Evolutionary conservation across 768 basidiomycete genomes (phyloP).

Genomic region (Lactarius indigo): DNA sequence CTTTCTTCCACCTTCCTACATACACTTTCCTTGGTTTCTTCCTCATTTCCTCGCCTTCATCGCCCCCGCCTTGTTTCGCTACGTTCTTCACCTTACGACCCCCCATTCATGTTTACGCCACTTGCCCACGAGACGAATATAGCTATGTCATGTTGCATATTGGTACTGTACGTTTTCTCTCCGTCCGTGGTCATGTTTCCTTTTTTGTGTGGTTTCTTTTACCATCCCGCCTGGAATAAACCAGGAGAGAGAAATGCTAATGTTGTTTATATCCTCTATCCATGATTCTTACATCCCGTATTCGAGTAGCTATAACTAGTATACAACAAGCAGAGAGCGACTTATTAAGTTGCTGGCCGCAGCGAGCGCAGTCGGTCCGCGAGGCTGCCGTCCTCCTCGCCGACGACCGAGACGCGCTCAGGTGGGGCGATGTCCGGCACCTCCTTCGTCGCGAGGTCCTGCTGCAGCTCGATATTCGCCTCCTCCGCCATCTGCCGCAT

Average conservation of each 20-base stretch:
- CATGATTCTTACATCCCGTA: neutral
- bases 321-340: neutral
- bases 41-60: neutral
- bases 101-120: neutral
- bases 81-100: neutral
- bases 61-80: neutral
- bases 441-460: slow-evolving; percentile 74
- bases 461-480: slow-evolving; percentile 91
- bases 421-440: slow-evolving; percentile 55
- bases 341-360: slow-evolving; percentile 70
- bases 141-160: neutral
- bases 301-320: neutral
- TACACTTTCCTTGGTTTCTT: neutral
- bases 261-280: neutral
- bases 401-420: slow-evolving; percentile 40
- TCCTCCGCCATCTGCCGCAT: slow-evolving; percentile 96
- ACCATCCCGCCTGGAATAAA: neutral
- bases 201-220: neutral
- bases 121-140: neutral
- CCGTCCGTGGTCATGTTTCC: neutral
- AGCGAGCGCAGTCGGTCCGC: slow-evolving; percentile 87
- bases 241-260: neutral
- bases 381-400: slow-evolving; percentile 77
- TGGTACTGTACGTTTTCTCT: neutral
- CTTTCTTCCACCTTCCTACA: neutral